A percentile compares a stretch with the other conserved stretches of the same genome.
Evolutionary conservation across 1,284 basidiomycete genomes (phyloP).

Genomic region (Crucibulum cyathiforme): DNA sequence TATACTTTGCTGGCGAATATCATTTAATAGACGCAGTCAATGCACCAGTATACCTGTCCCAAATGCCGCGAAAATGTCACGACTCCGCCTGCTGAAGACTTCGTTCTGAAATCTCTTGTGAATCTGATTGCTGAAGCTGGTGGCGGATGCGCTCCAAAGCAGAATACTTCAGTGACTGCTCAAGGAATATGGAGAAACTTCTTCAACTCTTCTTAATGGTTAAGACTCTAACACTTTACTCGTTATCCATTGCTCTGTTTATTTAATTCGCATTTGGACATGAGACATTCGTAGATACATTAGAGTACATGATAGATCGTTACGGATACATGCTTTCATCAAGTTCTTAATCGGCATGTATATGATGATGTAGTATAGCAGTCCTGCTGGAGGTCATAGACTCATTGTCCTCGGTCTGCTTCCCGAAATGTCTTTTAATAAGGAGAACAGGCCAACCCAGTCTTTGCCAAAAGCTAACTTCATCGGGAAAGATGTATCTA

Average conservation of each 20-base stretch:
- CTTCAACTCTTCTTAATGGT: background rate
- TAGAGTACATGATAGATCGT: no score
- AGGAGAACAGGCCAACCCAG: constrained; percentile 26
- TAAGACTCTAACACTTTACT: no score
- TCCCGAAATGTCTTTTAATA: background rate
- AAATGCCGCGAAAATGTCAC: background rate
- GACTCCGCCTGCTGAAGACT: background rate
- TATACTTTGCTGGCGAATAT: background rate
- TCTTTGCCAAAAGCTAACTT: constrained; percentile 16
- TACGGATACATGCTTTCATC: no score
- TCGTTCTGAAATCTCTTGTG: background rate
- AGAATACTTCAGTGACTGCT: no score
- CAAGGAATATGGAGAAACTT: background rate
- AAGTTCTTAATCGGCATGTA: no score
- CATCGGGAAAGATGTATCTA: constrained; percentile 17
- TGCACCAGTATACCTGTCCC: background rate
- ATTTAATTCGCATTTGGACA: no score
- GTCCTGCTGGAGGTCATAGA: no score
- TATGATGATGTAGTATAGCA: no score
- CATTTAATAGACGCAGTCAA: background rate
- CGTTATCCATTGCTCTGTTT: no score
- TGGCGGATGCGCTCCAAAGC: no score
- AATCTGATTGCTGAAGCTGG: background rate
- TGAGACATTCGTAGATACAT: no score
- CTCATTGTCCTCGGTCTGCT: background rate